Conservation (phyloP, 768 basidiomycete species). For the Russula sp. region DNA sequence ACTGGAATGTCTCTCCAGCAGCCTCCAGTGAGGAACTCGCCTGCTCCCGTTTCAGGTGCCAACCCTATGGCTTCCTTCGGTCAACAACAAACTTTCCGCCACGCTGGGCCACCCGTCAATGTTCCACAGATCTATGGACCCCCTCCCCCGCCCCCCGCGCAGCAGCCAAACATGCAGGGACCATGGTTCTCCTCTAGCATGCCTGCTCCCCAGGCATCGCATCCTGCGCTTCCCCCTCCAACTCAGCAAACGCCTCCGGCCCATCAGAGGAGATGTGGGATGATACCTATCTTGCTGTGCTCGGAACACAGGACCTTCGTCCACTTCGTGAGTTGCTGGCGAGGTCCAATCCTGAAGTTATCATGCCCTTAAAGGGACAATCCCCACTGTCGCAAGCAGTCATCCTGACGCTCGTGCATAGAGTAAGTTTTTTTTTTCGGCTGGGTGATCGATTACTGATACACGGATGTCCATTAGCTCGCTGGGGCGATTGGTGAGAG, state of each 20-base stretch:
- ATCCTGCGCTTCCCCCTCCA: slow-evolving; percentile 69
- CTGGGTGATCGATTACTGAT: not conserved
- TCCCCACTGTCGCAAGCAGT: slow-evolving; percentile 80
- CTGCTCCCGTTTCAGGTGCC: slow-evolving; percentile 24
- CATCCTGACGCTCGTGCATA: slow-evolving; percentile 75
- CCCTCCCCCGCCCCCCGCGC: slow-evolving; percentile 26
- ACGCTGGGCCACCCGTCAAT: slow-evolving; percentile 40
- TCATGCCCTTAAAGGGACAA: slow-evolving; percentile 72
- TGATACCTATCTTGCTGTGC: slow-evolving; percentile 71
- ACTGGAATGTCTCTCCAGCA: slow-evolving; percentile 32
- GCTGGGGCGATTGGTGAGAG: slow-evolving; percentile 72
- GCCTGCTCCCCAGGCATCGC: slow-evolving; percentile 79
- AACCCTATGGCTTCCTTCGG: slow-evolving; percentile 17
- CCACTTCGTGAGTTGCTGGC: slow-evolving; percentile 73
- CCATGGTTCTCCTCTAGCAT: slow-evolving; percentile 63
- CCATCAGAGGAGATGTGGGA: slow-evolving; percentile 73
- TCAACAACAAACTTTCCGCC: slow-evolving; percentile 31
- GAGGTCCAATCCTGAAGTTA: slow-evolving; percentile 71
- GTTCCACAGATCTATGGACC: slow-evolving; percentile 35
- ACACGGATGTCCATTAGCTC: slow-evolving; percentile 45
- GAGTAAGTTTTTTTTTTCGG: slow-evolving; percentile 50
- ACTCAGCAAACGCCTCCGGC: slow-evolving; percentile 50
- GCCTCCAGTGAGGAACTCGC: slow-evolving; percentile 27
- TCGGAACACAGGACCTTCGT: slow-evolving; percentile 68
- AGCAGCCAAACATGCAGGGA: slow-evolving; percentile 35